phyloP scores from a whole-genome alignment of 495 filamentous ascomycete genomes.

The Aspergillus diversus region DNA sequence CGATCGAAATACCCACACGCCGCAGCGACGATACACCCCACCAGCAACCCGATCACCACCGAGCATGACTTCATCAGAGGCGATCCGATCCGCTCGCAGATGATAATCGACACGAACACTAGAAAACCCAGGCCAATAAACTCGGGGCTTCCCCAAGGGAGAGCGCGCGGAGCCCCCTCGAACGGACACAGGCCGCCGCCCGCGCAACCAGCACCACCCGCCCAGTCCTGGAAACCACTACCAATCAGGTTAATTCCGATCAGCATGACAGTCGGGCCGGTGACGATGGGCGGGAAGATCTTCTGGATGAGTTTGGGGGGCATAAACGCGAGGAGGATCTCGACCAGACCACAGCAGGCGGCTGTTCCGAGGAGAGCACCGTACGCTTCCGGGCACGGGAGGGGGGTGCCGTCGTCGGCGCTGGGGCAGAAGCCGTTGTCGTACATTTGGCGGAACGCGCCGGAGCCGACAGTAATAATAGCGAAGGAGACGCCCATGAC shows the following conservation, averaged over 20 bases:
- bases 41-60: constrained; percentile 79
- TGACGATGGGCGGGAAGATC: constrained; percentile 89
- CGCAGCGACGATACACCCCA: constrained; percentile 85
- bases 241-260: constrained; percentile 76
- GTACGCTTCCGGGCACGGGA: constrained; percentile 85
- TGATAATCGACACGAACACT: constrained; percentile 83
- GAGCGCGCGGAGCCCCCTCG: constrained; percentile 71
- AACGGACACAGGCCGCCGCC: constrained; percentile 68
- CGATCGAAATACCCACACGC: constrained; percentile 82
- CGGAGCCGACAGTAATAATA: constrained; percentile 80
- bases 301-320: constrained; percentile 69
- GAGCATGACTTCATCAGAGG: constrained; percentile 75
- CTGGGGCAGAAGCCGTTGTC: constrained; percentile 73
- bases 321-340: constrained; percentile 52
- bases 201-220: constrained; percentile 69
- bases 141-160: constrained; percentile 86
- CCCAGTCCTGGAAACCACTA: constrained; percentile 82
- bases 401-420: constrained; percentile 61
- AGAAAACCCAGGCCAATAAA: constrained; percentile 90
- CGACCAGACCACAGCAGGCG: constrained; percentile 50
- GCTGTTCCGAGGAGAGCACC: constrained; percentile 82
- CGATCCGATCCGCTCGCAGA: constrained; percentile 82
- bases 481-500: constrained; percentile 83
- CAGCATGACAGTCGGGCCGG: constrained; percentile 79
- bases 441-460: constrained; percentile 85